phyloP scores from a whole-genome alignment of 2,329 filamentous ascomycete species.

The Fragosphaeria purpurea region DNA sequence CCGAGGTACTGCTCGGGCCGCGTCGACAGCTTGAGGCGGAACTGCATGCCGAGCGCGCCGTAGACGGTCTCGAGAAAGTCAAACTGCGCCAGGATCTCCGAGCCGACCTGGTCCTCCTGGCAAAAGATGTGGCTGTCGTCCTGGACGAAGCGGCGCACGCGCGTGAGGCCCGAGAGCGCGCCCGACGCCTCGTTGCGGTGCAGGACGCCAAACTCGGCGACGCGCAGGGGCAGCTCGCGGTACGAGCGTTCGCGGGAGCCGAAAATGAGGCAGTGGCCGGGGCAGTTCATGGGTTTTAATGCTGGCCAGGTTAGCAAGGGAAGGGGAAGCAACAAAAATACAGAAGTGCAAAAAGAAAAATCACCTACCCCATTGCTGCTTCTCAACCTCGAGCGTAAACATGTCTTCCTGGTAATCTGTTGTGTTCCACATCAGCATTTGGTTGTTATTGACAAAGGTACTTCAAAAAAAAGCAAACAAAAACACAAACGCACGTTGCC shows the following conservation, averaged over 20 bases:
- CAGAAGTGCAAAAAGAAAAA: too few species aligned
- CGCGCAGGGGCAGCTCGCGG: slow-evolving; percentile 70
- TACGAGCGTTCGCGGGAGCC: slow-evolving; percentile 64
- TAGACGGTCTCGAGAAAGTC: slow-evolving; percentile 72
- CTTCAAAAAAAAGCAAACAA: too few species aligned
- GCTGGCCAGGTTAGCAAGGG: slow-evolving; percentile 3
- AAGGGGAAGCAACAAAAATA: too few species aligned
- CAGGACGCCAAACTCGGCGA: slow-evolving; percentile 80
- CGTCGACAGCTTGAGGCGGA: slow-evolving; percentile 92
- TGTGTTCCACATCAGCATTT: too few species aligned
- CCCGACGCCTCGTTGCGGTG: slow-evolving; percentile 81
- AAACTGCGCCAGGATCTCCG: slow-evolving; percentile 74
- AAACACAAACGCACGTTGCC: slow-evolving; percentile 45
- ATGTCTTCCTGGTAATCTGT: slow-evolving; percentile 82
- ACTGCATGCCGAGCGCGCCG: slow-evolving; percentile 75
- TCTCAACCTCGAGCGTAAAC: slow-evolving; percentile 66
- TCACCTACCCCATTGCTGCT: slow-evolving; percentile 38
- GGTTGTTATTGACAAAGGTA: too few species aligned
- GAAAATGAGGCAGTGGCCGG: slow-evolving; percentile 79
- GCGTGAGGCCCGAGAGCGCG: slow-evolving; percentile 68
- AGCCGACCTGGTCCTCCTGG: slow-evolving; percentile 61
- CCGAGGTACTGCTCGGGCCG: slow-evolving; percentile 82
- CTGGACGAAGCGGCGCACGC: slow-evolving; percentile 79
- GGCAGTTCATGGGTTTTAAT: slow-evolving; percentile 76
- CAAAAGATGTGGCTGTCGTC: slow-evolving; percentile 84